phyloP scores from a whole-genome alignment of 2,329 filamentous ascomycete species.

The Pestalotiopsis sp. region DNA sequence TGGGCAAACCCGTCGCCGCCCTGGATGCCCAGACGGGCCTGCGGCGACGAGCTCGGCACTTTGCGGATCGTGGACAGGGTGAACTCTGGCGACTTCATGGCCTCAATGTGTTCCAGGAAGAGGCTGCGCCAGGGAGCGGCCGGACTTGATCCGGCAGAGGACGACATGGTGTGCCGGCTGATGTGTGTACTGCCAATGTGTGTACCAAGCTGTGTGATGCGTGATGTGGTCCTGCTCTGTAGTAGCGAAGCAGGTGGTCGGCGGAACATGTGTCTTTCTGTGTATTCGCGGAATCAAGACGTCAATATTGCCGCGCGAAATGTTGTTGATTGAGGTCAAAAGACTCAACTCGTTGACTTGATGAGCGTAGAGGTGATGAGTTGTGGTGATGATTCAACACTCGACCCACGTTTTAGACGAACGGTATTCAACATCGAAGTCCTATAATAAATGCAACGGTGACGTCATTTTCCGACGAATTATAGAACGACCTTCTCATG shows the following conservation, averaged over 20 bases:
- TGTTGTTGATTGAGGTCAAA: too few species aligned
- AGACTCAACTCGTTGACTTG: too few species aligned
- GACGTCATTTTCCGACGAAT: too few species aligned
- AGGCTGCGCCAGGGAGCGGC: conserved; percentile 55
- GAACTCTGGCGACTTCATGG: conserved; percentile 51
- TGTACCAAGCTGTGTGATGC: conserved; percentile 20
- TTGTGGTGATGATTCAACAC: conserved; percentile 6
- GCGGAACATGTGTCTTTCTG: conserved; percentile 14
- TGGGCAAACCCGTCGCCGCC: conserved; percentile 39
- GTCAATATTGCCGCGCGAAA: too few species aligned
- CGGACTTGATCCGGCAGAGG: conserved; percentile 20
- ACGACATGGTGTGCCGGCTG: conserved; percentile 14
- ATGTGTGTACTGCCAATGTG: conserved; percentile 11
- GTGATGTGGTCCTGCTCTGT: conserved; percentile 9
- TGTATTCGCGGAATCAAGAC: background rate
- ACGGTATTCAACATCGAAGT: background rate
- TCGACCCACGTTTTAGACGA: conserved; percentile 2
- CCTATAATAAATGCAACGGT: background rate
- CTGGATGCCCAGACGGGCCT: conserved; percentile 9
- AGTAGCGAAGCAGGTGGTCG: conserved; percentile 10
- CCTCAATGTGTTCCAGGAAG: conserved; percentile 52
- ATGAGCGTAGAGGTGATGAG: background rate
- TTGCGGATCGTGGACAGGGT: conserved; percentile 52
- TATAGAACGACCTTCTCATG: too few species aligned
- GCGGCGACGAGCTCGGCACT: conserved; percentile 17